Evolutionary conservation across 78 protist genomes (phyloP).

Genomic region (Dictyostelium firmibasis): DNA sequence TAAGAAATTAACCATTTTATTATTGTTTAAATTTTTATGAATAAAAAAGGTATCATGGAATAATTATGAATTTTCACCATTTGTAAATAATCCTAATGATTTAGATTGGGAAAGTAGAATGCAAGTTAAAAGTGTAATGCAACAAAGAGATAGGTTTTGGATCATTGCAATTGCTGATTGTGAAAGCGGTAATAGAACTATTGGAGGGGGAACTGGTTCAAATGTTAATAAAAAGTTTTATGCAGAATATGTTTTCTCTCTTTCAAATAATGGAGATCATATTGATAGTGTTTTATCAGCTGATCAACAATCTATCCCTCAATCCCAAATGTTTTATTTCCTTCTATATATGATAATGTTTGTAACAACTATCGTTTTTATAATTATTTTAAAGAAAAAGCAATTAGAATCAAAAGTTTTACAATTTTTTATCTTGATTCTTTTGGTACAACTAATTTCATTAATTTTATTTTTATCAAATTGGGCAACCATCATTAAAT

Average conservation of each 20-base stretch:
- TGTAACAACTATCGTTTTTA: background rate
- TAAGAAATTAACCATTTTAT: too few relatives aligned
- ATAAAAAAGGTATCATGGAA: slow-evolving; percentile 1
- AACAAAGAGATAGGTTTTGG: slow-evolving; percentile 61
- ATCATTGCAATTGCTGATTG: slow-evolving; percentile 46
- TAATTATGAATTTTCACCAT: slow-evolving; percentile 9
- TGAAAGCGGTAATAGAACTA: background rate
- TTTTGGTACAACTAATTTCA: background rate
- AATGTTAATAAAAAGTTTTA: background rate
- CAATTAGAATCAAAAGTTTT: slow-evolving; percentile 32
- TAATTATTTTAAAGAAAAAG: background rate
- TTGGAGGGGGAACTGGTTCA: background rate
- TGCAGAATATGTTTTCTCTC: background rate
- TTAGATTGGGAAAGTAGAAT: background rate
- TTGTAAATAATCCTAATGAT: background rate
- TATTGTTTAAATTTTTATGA: too few relatives aligned
- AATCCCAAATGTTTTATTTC: slow-evolving; percentile 33
- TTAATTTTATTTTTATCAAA: background rate
- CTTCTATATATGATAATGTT: background rate
- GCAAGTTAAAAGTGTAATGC: slow-evolving; percentile 20
- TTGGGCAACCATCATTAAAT: slow-evolving; percentile 14
- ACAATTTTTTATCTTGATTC: background rate
- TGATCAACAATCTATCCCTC: slow-evolving; percentile 61
- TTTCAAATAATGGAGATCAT: slow-evolving; percentile 33
- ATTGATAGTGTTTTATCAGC: slow-evolving; percentile 45